Evolutionary conservation across 1,284 basidiomycete species (phyloP).

Genomic region (Leccinum solheimii): DNA sequence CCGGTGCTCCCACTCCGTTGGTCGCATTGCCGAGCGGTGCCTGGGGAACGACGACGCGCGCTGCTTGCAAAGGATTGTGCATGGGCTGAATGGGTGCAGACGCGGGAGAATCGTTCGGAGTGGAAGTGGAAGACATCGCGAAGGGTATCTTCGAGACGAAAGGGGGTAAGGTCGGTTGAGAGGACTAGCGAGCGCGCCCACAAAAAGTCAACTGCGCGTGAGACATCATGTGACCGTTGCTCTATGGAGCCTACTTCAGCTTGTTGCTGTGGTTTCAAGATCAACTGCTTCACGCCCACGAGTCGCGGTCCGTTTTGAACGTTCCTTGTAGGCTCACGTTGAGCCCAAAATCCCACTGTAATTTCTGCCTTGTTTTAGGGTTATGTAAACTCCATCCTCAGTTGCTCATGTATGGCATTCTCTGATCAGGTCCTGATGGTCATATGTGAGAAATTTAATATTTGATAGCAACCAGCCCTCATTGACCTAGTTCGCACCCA

Average conservation of each 20-base stretch:
- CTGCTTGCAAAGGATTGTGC: conserved; percentile 80
- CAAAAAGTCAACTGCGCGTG: conserved; percentile 33
- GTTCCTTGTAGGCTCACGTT: not conserved
- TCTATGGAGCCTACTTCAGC: not conserved
- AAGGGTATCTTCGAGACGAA: not conserved
- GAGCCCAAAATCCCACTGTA: too few species aligned
- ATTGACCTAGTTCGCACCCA: conserved; percentile 4
- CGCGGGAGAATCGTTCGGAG: conserved; percentile 63
- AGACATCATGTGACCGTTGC: conserved; percentile 27
- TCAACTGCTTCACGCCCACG: not conserved
- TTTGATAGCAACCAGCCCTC: conserved; percentile 5
- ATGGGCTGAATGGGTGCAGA: conserved; percentile 70
- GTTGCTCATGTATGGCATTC: not conserved
- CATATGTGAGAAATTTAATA: not conserved
- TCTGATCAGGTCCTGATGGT: not conserved
- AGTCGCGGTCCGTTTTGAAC: too few species aligned
- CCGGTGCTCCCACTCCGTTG: conserved; percentile 55
- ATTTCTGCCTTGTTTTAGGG: too few species aligned
- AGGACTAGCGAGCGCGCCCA: conserved; percentile 6
- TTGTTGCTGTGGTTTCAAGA: not conserved
- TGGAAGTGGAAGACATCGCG: conserved; percentile 59
- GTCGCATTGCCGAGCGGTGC: conserved; percentile 72
- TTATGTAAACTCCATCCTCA: not conserved
- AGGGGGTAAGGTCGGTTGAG: not conserved
- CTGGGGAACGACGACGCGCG: conserved; percentile 74